Percentiles rank a stretch among this genome's conserved stretches.
These are phyloP conservation scores for Ogataea siamensis DNA, from an alignment of 805 yeast genomes.

Conservation along the genomic window DNA sequence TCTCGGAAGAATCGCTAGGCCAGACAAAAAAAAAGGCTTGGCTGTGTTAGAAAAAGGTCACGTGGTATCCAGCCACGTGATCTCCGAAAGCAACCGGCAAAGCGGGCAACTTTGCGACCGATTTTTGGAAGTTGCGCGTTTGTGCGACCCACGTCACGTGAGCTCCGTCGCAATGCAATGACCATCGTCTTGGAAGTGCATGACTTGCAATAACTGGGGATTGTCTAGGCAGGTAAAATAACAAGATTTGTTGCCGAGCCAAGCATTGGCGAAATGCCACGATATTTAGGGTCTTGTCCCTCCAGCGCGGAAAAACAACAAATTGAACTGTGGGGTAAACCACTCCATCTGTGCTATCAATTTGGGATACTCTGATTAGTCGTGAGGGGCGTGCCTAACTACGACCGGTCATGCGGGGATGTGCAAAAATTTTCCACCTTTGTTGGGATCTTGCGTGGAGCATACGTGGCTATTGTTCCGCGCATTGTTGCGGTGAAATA, in stretches of 20 bases:
- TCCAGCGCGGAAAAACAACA: not conserved
- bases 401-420: slow-evolving; percentile 1
- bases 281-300: too few species aligned
- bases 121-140: too few species aligned
- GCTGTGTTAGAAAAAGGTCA: too few species aligned
- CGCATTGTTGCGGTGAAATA: not conserved
- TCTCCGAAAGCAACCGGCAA: too few species aligned
- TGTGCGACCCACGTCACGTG: not conserved
- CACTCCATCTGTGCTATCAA: not conserved
- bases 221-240: too few species aligned
- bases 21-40: too few species aligned
- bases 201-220: not conserved
- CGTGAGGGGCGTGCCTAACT: not conserved
- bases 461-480: not conserved
- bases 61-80: too few species aligned
- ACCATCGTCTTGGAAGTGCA: not conserved
- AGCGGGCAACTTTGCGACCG: too few species aligned
- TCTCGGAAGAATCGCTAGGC: too few species aligned
- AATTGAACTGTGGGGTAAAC: not conserved
- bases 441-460: slow-evolving; percentile 1
- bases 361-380: not conserved
- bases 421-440: not conserved
- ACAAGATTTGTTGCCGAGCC: too few species aligned
- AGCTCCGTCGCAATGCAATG: not conserved
- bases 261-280: too few species aligned